Evolutionary conservation across 2,329 filamentous ascomycete species (phyloP), one percentile per base, ranked within the genome.

Genomic region (Colletotrichum destructivum): DNA sequence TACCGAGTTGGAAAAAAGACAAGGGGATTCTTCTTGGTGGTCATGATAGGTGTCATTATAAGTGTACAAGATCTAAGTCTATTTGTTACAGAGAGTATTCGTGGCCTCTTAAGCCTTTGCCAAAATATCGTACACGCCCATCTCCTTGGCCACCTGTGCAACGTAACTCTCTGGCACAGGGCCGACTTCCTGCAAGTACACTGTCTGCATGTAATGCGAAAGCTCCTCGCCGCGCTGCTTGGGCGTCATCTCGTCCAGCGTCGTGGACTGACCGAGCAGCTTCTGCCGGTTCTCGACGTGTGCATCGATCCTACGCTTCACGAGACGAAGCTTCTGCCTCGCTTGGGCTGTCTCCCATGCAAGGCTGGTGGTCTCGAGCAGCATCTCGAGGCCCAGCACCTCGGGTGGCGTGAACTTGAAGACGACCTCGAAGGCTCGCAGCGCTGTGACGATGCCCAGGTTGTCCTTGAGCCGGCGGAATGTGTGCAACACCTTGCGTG

Each of bases 401-500:
- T 87, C 86, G 0, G 85, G 77, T 2, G 85, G 84, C 4, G 81
- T 72, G 74, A 86, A 87, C 38, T 79, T 74, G 72, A 88, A 86
- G 4, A 83, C 65, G 44, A 83, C 80, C 52, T 81, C 81, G 35
- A 88, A 79, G 23, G 82, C 80, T 35, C 82, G 80, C 57, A 87
- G 81, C 11, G 86, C 84, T 7, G 87, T 80, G 52, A 87, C 76
- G 62, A 87, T 79, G 56, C 86, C 86, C 6, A 80, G 75, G n/a
- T 76, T 75, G 73, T 88, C 86, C 31, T 80, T 74, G 4, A 87
- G 75, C 40, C 83, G 83, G 56, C 86, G 85, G 78, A 88, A 87
- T 1, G 85, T 85, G 75, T 88, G 86, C 15, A 88, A 77, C 21
- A 88, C 83, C 74, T 83, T 86, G 73, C 85, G 84, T 9, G 84